These are phyloP conservation scores for Collybiopsis confluens DNA, from an alignment of 768 basidiomycete species.

Conservation along the genomic window DNA sequence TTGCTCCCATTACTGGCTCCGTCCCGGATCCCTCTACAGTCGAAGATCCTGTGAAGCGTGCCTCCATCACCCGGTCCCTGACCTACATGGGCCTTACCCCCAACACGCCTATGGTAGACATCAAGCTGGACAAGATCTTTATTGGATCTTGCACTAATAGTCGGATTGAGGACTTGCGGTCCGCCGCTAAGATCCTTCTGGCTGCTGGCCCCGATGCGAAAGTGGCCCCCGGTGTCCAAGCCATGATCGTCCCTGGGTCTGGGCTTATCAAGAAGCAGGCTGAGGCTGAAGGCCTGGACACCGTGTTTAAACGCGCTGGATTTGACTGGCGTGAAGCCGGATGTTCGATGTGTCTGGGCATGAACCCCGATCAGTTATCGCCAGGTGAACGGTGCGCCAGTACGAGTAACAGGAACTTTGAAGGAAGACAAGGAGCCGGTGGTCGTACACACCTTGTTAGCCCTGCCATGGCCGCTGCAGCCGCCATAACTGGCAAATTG, in stretches of 20 bases:
- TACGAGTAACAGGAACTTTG: constrained; percentile 92
- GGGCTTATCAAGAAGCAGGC: constrained; percentile 89
- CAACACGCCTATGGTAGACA: constrained; percentile 74
- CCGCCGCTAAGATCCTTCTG: constrained; percentile 74
- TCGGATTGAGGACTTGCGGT: constrained; percentile 88
- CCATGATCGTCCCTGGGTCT: constrained; percentile 92
- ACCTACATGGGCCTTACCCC: constrained; percentile 84
- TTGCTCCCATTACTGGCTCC: constrained; percentile 73
- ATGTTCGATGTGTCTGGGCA: constrained; percentile 94
- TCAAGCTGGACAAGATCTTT: constrained; percentile 85
- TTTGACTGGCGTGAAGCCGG: constrained; percentile 96
- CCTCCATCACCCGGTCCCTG: constrained; percentile 71
- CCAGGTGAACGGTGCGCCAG: constrained; percentile 86
- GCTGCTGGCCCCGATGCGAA: constrained; percentile 71
- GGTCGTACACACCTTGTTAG: constrained; percentile 86
- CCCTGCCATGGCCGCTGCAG: constrained; percentile 91
- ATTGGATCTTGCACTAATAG: constrained; percentile 95
- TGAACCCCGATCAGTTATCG: constrained; percentile 89
- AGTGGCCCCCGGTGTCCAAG: constrained; percentile 69
- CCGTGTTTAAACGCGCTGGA: constrained; percentile 83
- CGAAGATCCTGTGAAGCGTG: constrained; percentile 58
- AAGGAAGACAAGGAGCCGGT: constrained; percentile 84
- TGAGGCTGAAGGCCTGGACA: constrained; percentile 84
- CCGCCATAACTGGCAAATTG: constrained; percentile 80
- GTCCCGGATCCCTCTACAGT: constrained; percentile 76